Percentiles rank a stretch among this genome's conserved stretches.
These are phyloP conservation scores for Amaranthus tricolor DNA, from an alignment of 179 eudicot genomes.

Conservation along the genomic window DNA sequence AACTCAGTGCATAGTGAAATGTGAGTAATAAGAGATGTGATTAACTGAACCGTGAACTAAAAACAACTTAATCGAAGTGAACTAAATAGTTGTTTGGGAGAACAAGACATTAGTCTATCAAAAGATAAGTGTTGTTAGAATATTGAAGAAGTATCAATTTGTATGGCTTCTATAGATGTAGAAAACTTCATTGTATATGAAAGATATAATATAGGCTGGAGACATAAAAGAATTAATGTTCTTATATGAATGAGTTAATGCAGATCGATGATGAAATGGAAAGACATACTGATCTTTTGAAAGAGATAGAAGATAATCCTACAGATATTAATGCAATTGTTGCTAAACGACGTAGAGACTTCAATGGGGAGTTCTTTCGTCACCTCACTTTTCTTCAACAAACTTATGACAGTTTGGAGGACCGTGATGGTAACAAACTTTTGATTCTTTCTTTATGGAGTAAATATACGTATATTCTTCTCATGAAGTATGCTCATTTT, in stretches of 20 bases:
- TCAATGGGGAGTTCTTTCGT: constrained; percentile 72
- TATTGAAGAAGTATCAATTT: neutral
- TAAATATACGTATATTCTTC: neutral
- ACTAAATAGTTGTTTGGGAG: no score
- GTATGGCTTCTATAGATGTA: neutral
- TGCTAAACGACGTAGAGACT: constrained; percentile 74
- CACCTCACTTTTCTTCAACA: constrained; percentile 70
- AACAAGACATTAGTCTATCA: neutral
- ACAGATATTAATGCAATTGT: constrained; percentile 82
- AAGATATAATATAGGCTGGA: neutral
- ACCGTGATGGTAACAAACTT: constrained; percentile 69
- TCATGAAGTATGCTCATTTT: neutral
- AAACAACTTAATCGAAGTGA: no score
- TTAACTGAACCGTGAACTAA: no score
- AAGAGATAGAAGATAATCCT: constrained; percentile 75
- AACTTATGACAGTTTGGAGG: constrained; percentile 74
- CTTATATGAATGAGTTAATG: constrained; percentile 27
- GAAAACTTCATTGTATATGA: neutral
- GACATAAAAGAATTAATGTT: neutral
- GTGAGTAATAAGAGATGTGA: no score
- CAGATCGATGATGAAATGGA: constrained; percentile 98
- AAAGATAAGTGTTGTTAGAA: neutral
- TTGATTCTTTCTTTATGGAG: neutral
- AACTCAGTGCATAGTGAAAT: no score
- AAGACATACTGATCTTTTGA: constrained; percentile 64